A percentile compares a stretch with the other conserved stretches of the same genome.
phyloP scores from a whole-genome alignment of 345 rosid species.

The Arabis alpina region DNA sequence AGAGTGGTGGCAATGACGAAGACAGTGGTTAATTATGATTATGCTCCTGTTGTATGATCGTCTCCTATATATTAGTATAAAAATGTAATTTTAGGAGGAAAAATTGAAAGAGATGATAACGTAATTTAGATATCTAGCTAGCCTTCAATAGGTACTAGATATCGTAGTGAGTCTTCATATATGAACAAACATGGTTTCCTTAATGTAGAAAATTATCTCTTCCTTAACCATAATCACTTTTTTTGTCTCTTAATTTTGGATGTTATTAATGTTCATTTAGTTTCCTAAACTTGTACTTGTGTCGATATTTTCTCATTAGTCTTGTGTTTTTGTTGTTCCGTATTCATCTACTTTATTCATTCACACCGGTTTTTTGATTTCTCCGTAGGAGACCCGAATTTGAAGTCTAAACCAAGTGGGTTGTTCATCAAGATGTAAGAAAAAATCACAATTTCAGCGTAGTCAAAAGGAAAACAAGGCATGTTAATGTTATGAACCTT shows the following conservation, averaged over 20 bases:
- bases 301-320: too few species aligned
- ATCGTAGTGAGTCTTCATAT: constrained; percentile 23
- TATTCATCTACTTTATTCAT: too few species aligned
- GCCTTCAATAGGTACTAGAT: constrained; percentile 16
- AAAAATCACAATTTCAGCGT: too few species aligned
- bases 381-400: too few species aligned
- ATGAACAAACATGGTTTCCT: neutral
- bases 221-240: neutral
- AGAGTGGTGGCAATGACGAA: constrained; percentile 42
- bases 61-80: neutral
- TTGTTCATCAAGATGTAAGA: too few species aligned
- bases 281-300: neutral
- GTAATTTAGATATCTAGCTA: constrained; percentile 15
- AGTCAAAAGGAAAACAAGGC: too few species aligned
- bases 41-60: constrained; percentile 40
- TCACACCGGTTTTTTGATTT: too few species aligned
- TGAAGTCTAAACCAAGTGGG: too few species aligned
- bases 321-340: too few species aligned
- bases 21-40: constrained; percentile 38
- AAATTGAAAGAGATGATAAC: neutral
- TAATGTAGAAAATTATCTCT: neutral
- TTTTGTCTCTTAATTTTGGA: neutral
- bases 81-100: neutral
- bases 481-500: too few species aligned
- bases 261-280: neutral